Conservation (phyloP, 2,329 filamentous ascomycete genomes). For the Phaeoacremonium minimum region DNA sequence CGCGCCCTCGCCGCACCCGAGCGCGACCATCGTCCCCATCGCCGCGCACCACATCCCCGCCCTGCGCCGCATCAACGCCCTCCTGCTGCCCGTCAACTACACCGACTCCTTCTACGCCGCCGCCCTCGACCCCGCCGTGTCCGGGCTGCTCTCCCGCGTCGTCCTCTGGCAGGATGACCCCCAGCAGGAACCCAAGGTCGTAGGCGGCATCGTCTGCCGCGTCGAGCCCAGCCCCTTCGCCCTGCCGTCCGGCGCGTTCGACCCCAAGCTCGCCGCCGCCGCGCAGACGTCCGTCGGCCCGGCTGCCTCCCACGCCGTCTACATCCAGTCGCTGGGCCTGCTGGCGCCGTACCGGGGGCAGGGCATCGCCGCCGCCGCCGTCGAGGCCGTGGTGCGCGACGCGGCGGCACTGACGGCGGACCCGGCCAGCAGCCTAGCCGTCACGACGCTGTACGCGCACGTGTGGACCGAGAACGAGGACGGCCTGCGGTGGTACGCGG, state of each 20-base stretch:
- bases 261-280: conserved; percentile 3
- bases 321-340: conserved; percentile 61
- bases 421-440: conserved; percentile 2
- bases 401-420: conserved; percentile 17
- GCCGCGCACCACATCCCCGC: conserved; percentile 47
- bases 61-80: conserved; percentile 60
- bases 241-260: conserved; percentile 10
- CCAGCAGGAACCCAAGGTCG: conserved; percentile 36
- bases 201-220: conserved; percentile 61
- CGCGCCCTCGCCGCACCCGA: conserved; percentile 33
- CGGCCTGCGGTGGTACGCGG: conserved; percentile 57
- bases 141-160: conserved; percentile 53
- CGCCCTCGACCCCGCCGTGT: conserved; percentile 43
- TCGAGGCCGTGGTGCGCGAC: conserved; percentile 44
- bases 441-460: conserved; percentile 46
- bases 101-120: conserved; percentile 59
- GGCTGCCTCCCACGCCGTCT: conserved; percentile 41
- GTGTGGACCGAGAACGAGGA: conserved; percentile 66
- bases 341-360: conserved; percentile 59
- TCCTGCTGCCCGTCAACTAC: conserved; percentile 61
- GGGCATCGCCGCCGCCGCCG: conserved; percentile 53
- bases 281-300: conserved; percentile 9
- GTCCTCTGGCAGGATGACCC: conserved; percentile 50
- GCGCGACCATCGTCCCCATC: conserved; percentile 50
- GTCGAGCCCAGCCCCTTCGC: conserved; percentile 44